Conservation (phyloP, 495 filamentous ascomycete species). For the Aspergillus funiculosus region DNA sequence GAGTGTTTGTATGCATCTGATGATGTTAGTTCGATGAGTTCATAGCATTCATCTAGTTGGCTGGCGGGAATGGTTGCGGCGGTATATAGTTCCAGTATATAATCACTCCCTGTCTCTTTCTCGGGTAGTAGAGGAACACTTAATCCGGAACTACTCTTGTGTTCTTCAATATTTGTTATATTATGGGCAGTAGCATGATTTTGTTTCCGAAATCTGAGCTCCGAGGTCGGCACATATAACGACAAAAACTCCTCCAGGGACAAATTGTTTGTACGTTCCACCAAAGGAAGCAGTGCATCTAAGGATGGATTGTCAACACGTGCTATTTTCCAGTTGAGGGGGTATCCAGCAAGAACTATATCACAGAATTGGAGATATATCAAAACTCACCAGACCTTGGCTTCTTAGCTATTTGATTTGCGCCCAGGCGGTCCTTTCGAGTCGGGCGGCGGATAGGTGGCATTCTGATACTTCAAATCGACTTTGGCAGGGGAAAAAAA, state of each 20-base stretch:
- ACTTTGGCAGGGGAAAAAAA: too few species aligned
- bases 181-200: too few species aligned
- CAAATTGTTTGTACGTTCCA: slow-evolving; percentile 41
- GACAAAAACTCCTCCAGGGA: slow-evolving; percentile 30
- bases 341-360: neutral
- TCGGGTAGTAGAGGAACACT: too few species aligned
- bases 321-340: neutral
- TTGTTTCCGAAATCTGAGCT: slow-evolving; percentile 8
- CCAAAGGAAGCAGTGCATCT: slow-evolving; percentile 28
- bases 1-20: slow-evolving; percentile 59
- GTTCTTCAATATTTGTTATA: too few species aligned
- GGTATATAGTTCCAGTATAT: slow-evolving; percentile 19
- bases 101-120: neutral
- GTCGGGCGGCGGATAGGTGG: slow-evolving; percentile 3
- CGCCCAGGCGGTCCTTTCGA: neutral
- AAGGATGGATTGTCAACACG: too few species aligned
- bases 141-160: too few species aligned
- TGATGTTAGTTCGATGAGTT: slow-evolving; percentile 66
- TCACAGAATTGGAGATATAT: too few species aligned
- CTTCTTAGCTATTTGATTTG: neutral
- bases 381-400: neutral
- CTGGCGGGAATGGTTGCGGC: slow-evolving; percentile 39
- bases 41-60: slow-evolving; percentile 63
- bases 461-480: too few species aligned
- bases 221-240: slow-evolving; percentile 23